Evolutionary conservation across 495 filamentous ascomycete genomes (phyloP), one percentile per base, ranked within the genome.

Genomic region (Xylaria cubensis): DNA sequence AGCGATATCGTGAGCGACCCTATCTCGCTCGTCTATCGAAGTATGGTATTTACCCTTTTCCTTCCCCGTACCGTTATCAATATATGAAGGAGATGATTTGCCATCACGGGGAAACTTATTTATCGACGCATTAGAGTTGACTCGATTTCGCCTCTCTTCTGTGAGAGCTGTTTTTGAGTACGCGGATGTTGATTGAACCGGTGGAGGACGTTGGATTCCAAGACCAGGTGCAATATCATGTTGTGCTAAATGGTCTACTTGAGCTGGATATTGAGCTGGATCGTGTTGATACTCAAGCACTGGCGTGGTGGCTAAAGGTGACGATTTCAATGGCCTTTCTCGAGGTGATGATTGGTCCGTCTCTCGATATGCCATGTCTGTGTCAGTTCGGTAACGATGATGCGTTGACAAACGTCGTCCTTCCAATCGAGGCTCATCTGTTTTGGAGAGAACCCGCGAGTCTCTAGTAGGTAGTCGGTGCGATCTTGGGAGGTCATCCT

Each of bases 1-100:
- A 1, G 92, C 93, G 6, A 96, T 89, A 68, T 97, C 95, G 74
- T 97, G 93, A 13, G 92, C 94, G 26, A 92, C 92, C 70, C 87
- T 88, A 74, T 95, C 93, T 41, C 88, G 86, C 46, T 90, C 92
- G 59, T 94, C 89, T 51, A 83, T 83, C 4, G 80, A 80, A 63
- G 78, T 80, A 17, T 82, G 78, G 42, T 80, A 72, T 64, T 64
- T 76, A 36, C 67, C 75, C 64, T 73, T 77, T 6, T 63, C 74
- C 72, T 76, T 64, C 41, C 46, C 64, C 44, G 53, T 26, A 51
- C 62, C 64, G 36, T 78, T 55, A 29, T 74, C 12, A 24, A 68
- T 46, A 10, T 73, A 70, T 13, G 78, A 71, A 36, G 76, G 51
- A 8, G 75, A 67, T 10, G 73, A 64, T 42, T 77, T 74, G 29